Base-by-base conservation (phyloP, 192 early-diverging fungal genomes). In the Coemansia sp. region DNA sequence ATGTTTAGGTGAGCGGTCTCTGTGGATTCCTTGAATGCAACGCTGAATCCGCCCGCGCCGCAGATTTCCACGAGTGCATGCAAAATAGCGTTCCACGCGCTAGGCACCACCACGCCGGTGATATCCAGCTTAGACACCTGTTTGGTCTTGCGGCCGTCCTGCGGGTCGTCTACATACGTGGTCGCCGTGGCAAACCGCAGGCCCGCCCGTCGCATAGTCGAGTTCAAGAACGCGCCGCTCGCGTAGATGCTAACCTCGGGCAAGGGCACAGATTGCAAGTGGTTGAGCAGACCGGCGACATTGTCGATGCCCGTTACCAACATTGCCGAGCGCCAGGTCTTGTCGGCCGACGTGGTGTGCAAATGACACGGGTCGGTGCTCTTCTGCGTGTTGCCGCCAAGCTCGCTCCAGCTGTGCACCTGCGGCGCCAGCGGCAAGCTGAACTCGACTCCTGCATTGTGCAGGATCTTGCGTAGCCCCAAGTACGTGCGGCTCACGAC, bases 391-490 rank as follows among this genome's bases (percentile, higher is more conserved):
- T 27, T 28, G 8, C 38, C 55, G n/a, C 55, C 55, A 4, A 64
- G 45, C 26, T 67, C 64, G 56, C 55, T 62, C 55, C 55, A 67
- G 32, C 34, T 67, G 12, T 45, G 48, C 11, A 52, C 28, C 42
- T 67, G 62, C 27, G 71, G 71, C 5, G 71, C 71, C 23, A 75
- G 36, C 2, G 71, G 71, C 29, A 75, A n/a, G 3, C 56, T 60
- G 28, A 67, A 75, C 15, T 60, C 64, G 1, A 67, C 65, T 0
- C 47, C 39, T 12, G 35, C 57, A 5, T 17, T 31, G 11, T 50
- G 50, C 39, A 75, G 44, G 0, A 57, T 21, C 56, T 50, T 54
- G 8, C 71, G 71, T 20, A 75, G 29, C 0, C 71, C 71, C 49
- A 67, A 42, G 12, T 62, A 51, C 19, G 71, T 67, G 39, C 67